Conservation (phyloP, 108 stramenopile species). For the Fragilariopsis cylindrus region DNA sequence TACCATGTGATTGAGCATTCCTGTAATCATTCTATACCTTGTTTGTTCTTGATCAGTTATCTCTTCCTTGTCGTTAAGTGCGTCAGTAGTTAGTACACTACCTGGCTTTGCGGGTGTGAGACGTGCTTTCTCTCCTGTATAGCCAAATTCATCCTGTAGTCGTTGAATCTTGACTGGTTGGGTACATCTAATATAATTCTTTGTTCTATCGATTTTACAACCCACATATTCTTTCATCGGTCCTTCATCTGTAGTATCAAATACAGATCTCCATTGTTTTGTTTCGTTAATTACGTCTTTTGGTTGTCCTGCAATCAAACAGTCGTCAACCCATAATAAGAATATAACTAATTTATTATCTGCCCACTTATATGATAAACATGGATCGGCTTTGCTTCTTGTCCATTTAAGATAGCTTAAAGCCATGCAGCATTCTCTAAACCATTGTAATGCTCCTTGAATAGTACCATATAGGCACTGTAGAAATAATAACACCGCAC, state of each 20-base stretch:
- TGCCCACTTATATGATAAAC: conserved; percentile 34
- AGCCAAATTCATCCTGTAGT: not conserved
- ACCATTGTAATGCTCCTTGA: not conserved
- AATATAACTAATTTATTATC: conserved; percentile 12
- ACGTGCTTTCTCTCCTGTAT: no score
- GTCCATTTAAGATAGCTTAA: not conserved
- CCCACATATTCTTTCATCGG: conserved; percentile 45
- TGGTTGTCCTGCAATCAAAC: conserved; percentile 12
- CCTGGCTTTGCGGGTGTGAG: not conserved
- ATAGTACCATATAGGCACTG: not conserved
- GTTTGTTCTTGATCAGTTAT: not conserved
- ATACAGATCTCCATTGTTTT: conserved; percentile 22
- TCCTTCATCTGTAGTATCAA: conserved; percentile 37
- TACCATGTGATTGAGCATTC: not conserved
- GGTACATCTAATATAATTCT: conserved; percentile 22
- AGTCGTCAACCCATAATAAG: conserved; percentile 47
- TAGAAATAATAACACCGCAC: no score
- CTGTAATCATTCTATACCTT: not conserved
- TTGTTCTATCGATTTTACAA: conserved; percentile 27
- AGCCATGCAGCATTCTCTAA: no score
- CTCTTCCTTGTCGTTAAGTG: not conserved
- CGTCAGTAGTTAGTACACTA: not conserved
- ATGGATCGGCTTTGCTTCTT: conserved; percentile 32
- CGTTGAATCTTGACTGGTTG: conserved; percentile 53
- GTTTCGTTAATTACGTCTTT: not conserved